phyloP scores from a whole-genome alignment of 2,329 filamentous ascomycete species.

The Neofusicoccum sp. region DNA sequence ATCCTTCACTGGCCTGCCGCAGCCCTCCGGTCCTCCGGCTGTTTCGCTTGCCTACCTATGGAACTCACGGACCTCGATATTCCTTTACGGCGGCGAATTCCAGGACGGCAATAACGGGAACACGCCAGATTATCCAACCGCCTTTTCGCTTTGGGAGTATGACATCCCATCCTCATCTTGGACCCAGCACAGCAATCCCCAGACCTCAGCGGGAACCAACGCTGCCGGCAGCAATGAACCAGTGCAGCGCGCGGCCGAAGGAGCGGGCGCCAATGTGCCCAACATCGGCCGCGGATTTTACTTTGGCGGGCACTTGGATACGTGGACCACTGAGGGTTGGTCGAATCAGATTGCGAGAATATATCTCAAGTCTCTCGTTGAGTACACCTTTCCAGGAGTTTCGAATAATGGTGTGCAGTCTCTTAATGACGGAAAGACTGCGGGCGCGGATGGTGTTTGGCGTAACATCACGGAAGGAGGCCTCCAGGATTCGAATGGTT shows the following conservation, averaged over 20 bases:
- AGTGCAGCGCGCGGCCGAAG: slow-evolving; percentile 70
- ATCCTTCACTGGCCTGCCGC: slow-evolving; percentile 59
- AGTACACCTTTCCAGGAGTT: slow-evolving; percentile 72
- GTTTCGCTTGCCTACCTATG: slow-evolving; percentile 74
- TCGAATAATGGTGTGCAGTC: slow-evolving; percentile 61
- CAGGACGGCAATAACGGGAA: slow-evolving; percentile 47
- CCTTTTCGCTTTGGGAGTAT: slow-evolving; percentile 70
- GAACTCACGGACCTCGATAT: slow-evolving; percentile 68
- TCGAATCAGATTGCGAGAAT: slow-evolving; percentile 61
- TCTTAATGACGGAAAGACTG: slow-evolving; percentile 53
- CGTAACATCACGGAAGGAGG: slow-evolving; percentile 73
- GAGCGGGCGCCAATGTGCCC: slow-evolving; percentile 68
- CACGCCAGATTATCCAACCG: slow-evolving; percentile 56
- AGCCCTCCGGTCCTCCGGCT: slow-evolving; percentile 67
- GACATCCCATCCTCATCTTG: slow-evolving; percentile 59
- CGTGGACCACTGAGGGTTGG: slow-evolving; percentile 64
- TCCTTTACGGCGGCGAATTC: slow-evolving; percentile 72
- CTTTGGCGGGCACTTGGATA: slow-evolving; percentile 74
- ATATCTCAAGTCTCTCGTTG: slow-evolving; percentile 71
- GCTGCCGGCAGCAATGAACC: slow-evolving; percentile 55
- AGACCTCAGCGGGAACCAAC: slow-evolving; percentile 62
- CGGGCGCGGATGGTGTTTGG: slow-evolving; percentile 62
- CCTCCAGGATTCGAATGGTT: slow-evolving; percentile 63
- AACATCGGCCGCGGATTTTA: slow-evolving; percentile 72
- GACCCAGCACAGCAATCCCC: slow-evolving; percentile 61